phyloP scores from a whole-genome alignment of 169 alveolate species.

The Eimeria falciformis region DNA sequence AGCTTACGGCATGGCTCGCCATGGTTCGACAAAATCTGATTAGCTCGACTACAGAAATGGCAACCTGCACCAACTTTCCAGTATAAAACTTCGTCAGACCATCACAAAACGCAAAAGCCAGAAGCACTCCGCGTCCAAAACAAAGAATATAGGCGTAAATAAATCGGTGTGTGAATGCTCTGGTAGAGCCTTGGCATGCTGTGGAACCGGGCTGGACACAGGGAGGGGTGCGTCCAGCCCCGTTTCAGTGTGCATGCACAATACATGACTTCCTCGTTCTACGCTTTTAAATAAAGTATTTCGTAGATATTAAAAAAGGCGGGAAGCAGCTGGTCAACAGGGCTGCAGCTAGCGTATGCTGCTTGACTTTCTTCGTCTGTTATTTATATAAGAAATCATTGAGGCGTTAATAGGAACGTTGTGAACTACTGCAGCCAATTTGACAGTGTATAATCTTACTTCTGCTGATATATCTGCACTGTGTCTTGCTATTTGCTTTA shows the following conservation, averaged over 20 bases:
- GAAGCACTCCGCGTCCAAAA: slow-evolving; percentile 9
- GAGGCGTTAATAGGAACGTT: no score
- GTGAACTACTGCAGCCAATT: no score
- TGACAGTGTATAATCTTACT: no score
- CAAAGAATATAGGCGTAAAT: background rate
- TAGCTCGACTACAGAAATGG: slow-evolving; percentile 43
- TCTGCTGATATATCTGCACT: no score
- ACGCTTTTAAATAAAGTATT: no score
- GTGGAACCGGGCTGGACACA: slow-evolving; percentile 38
- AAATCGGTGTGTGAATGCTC: slow-evolving; percentile 3
- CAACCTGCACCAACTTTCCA: slow-evolving; percentile 53
- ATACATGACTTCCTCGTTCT: no score
- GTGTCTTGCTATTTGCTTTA: no score
- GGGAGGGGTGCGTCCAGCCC: slow-evolving; percentile 63
- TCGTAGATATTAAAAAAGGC: no score
- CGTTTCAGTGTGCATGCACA: slow-evolving; percentile 12
- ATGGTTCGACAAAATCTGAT: slow-evolving; percentile 40
- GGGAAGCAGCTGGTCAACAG: no score
- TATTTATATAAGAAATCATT: no score
- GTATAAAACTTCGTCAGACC: slow-evolving; percentile 22
- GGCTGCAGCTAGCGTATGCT: no score
- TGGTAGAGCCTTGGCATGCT: slow-evolving; percentile 3
- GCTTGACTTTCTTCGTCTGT: no score
- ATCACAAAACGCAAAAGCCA: slow-evolving; percentile 34
- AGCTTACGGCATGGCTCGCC: slow-evolving; percentile 67